Conservation (phyloP, 176 grass and related monocot species). For the Triticum dicoccoides region DNA sequence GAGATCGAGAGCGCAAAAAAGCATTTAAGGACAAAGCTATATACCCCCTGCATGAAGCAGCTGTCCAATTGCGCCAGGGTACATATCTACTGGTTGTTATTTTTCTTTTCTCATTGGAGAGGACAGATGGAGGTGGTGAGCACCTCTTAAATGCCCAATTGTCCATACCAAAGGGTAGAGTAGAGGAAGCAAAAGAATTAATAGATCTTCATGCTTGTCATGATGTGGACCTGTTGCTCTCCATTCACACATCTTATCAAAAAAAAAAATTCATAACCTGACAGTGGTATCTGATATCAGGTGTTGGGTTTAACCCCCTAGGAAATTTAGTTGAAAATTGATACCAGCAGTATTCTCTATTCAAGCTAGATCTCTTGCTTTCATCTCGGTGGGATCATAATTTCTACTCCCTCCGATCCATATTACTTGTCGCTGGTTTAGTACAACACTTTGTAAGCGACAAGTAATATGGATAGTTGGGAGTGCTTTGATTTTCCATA, state of each 20-base stretch:
- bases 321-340: background rate
- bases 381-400: background rate
- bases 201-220: constrained; percentile 1
- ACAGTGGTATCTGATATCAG: background rate
- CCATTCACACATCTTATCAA: background rate
- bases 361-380: background rate
- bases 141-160: constrained; percentile 46
- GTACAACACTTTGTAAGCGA: too few species aligned
- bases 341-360: too few species aligned
- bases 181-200: background rate
- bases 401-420: too few species aligned
- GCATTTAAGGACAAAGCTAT: constrained; percentile 51
- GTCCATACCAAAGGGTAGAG: background rate
- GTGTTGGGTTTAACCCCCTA: background rate
- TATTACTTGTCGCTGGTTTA: too few species aligned
- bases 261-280: background rate
- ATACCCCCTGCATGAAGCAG: constrained; percentile 36
- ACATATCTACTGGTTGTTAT: background rate
- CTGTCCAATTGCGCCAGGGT: constrained; percentile 36
- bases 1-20: background rate
- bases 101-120: constrained; percentile 13
- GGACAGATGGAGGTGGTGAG: constrained; percentile 43
- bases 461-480: too few species aligned
- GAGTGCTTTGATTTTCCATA: too few species aligned
- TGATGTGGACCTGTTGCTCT: background rate